These are phyloP conservation scores for Yamadazyma oceani DNA, from an alignment of 1,139 yeast genomes.

Conservation along the genomic window DNA sequence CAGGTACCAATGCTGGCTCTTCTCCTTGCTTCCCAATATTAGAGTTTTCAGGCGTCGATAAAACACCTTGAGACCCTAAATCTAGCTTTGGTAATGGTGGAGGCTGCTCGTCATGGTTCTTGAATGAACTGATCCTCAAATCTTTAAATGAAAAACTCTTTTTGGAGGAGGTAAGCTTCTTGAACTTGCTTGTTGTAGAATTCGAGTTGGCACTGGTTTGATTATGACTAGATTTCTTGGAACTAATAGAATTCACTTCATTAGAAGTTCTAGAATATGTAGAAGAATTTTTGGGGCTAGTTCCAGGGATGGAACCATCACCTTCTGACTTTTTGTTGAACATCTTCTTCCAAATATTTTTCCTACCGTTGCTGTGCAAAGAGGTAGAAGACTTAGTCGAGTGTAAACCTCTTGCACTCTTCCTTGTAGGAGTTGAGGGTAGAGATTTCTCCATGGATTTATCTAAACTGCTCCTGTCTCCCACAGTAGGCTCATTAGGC, in stretches of 20 bases:
- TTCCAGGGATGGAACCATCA: background rate
- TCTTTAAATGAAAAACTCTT: conserved; percentile 16
- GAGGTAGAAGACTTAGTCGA: conserved; percentile 8
- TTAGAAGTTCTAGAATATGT: conserved; percentile 2
- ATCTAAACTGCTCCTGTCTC: background rate
- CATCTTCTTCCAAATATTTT: conserved; percentile 15
- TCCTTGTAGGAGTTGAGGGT: conserved; percentile 12
- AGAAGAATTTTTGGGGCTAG: background rate
- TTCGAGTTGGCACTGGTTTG: background rate
- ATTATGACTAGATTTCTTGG: conserved; percentile 4
- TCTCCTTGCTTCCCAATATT: conserved; percentile 4
- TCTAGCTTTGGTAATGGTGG: conserved; percentile 11
- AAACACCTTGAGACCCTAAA: background rate
- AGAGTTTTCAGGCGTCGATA: no score
- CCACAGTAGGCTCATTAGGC: background rate
- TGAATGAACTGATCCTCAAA: conserved; percentile 14
- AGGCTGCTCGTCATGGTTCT: conserved; percentile 10
- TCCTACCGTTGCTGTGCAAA: conserved; percentile 5
- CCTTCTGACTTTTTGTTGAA: conserved; percentile 10
- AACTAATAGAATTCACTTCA: conserved; percentile 9
- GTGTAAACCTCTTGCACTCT: conserved; percentile 3
- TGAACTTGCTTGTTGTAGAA: conserved; percentile 7
- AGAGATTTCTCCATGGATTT: conserved; percentile 10
- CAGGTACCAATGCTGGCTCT: conserved; percentile 7
- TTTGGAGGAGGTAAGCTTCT: conserved; percentile 11